phyloP scores from a whole-genome alignment of 2,329 filamentous ascomycete species.

The Clarireedia sp. region DNA sequence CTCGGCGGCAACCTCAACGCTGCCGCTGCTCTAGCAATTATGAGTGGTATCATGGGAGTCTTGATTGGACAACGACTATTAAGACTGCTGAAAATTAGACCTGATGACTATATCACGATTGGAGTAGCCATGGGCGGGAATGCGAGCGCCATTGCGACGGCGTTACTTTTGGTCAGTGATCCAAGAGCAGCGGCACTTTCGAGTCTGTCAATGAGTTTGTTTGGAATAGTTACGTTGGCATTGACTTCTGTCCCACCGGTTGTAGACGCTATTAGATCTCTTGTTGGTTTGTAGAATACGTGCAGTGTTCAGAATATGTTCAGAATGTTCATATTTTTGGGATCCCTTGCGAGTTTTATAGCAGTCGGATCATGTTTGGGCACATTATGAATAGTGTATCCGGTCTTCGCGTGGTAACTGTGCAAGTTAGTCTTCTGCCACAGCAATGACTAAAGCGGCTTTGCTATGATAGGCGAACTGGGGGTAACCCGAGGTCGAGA shows the following conservation, averaged over 20 bases:
- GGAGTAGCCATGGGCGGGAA: conserved; percentile 55
- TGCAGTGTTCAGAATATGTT: background rate
- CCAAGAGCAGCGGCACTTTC: conserved; percentile 51
- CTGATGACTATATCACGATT: conserved; percentile 55
- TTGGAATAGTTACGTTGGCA: conserved; percentile 50
- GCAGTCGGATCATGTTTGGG: too few relatives aligned
- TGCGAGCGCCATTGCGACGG: conserved; percentile 51
- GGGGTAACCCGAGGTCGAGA: too few relatives aligned
- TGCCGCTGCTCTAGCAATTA: conserved; percentile 48
- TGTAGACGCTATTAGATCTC: conserved; percentile 38
- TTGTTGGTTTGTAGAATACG: conserved; percentile 35
- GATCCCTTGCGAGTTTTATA: background rate
- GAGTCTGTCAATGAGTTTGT: conserved; percentile 52
- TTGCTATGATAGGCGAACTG: too few relatives aligned
- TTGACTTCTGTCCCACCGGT: conserved; percentile 50
- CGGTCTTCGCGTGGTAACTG: too few relatives aligned
- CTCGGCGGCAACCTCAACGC: conserved; percentile 36
- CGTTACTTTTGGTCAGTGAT: conserved; percentile 46
- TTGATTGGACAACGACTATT: conserved; percentile 45
- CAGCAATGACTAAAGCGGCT: too few relatives aligned
- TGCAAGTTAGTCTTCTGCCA: too few relatives aligned
- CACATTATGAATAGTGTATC: too few relatives aligned
- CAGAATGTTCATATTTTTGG: background rate
- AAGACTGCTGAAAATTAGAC: conserved; percentile 42
- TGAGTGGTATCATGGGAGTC: conserved; percentile 51